These are phyloP conservation scores for Nakaseomyces sp. DNA, from an alignment of 1,139 yeast species.

Conservation along the genomic window DNA sequence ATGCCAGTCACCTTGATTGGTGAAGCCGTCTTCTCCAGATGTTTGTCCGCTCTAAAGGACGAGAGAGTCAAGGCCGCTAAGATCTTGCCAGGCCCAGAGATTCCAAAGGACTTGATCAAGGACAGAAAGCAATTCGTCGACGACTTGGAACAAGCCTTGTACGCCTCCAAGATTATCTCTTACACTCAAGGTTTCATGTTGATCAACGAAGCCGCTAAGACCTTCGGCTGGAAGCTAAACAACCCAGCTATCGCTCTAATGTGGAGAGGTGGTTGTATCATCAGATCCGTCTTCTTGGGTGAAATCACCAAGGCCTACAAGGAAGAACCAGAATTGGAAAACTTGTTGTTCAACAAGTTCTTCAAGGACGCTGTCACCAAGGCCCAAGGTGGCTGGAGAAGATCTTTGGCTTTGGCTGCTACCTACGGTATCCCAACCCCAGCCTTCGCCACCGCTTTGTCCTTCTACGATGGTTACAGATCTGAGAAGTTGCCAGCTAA, in stretches of 20 bases:
- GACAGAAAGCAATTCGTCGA: constrained; percentile 81
- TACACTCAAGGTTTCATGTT: constrained; percentile 99
- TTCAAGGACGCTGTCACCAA: constrained; percentile 82
- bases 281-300: constrained; percentile 95
- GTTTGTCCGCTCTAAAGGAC: constrained; percentile 82
- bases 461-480: constrained; percentile 99
- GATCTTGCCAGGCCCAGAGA: constrained; percentile 67
- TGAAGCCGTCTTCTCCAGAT: constrained; percentile 96
- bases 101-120: constrained; percentile 50
- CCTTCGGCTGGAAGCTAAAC: constrained; percentile 94
- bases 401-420: constrained; percentile 68
- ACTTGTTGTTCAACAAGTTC: constrained; percentile 92
- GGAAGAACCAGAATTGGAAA: constrained; percentile 86
- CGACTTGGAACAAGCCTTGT: constrained; percentile 94
- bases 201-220: constrained; percentile 96
- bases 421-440: constrained; percentile 92
- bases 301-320: constrained; percentile 96
- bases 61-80: constrained; percentile 86
- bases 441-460: constrained; percentile 91
- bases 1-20: constrained; percentile 98
- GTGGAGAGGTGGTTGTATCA: constrained; percentile 99
- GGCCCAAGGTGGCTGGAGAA: constrained; percentile 97
- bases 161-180: constrained; percentile 97
- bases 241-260: constrained; percentile 96
- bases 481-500: constrained; percentile 92